Base-by-base conservation (phyloP, 176 grass and related monocot genomes). In the Thinopyrum elongatum region DNA sequence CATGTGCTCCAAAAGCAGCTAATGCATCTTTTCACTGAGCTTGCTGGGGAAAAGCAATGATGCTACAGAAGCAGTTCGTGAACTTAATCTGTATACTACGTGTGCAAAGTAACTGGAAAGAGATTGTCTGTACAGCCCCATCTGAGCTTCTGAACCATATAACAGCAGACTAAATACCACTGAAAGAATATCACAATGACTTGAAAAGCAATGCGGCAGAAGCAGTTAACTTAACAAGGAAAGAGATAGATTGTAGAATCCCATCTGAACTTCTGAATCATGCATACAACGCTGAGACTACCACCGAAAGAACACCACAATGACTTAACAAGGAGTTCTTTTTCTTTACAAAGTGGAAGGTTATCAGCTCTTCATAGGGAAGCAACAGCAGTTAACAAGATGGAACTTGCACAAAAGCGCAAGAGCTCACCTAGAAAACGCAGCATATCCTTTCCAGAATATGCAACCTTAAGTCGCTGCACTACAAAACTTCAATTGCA, bases 251-350 rank as follows among this genome's bases (percentile, higher is more conserved):
- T 58, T n/a, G 30, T 38, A 53, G 30, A 65, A 74, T 80, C n/a
- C 41, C 39, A 81, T 76, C 16, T 66, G 44, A 64, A 44, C n/a
- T 67, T 81, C 62, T 81, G 79, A 29, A 53, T 3, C 58, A 87
- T 81, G 65, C 7, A 87, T 81, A 87, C 7, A 75, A 19, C 23
- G 57, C 11, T 2, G 0, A 17, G 8, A 65, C 41, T 53, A 14
- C 22, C 25, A 60, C 28, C 3, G 49, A 42, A 21, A 77, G 6
- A 61, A 46, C 62, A 70, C 3, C 39, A 29, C 33, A 46, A 25
- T 61, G 77, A 34, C 26, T 83, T 60, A 6, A 28, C 68, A 67
- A 8, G 0, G n/a, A 47, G 84, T 71, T 13, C 1, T 17, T 21
- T 55, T 2, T 8, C 2, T 44, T 13, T 13, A 28, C 36, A 83